These are phyloP conservation scores for Quercus alba DNA, from an alignment of 306 rosid species.

Conservation along the genomic window DNA sequence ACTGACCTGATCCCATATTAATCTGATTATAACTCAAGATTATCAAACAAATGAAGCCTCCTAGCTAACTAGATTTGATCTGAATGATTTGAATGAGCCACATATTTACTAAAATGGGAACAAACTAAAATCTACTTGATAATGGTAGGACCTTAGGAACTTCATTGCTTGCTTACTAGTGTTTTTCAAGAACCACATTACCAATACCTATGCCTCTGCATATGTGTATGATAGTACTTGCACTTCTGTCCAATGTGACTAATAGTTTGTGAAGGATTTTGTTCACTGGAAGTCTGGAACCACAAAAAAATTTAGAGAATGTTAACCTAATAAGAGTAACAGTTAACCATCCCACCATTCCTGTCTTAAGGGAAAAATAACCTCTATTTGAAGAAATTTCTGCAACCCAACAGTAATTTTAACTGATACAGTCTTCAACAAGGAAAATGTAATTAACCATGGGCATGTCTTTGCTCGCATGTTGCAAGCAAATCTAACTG, in stretches of 20 bases:
- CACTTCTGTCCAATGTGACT: not conserved
- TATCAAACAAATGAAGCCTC: not conserved
- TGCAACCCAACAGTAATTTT: not conserved
- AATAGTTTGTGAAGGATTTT: not conserved
- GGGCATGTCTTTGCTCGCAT: not conserved
- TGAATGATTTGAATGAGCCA: not conserved
- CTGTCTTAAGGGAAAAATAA: not conserved
- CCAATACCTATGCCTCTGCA: not conserved
- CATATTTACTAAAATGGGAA: not conserved
- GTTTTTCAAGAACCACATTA: not conserved
- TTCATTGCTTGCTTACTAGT: not conserved
- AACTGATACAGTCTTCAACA: not conserved
- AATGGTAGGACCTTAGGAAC: not conserved
- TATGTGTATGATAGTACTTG: not conserved
- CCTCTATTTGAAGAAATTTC: not conserved
- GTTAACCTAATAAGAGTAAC: no score
- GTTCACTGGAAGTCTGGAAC: not conserved
- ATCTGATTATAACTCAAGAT: not conserved
- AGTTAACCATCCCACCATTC: no score
- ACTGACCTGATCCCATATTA: not conserved
- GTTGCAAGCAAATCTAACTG: not conserved
- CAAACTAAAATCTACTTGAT: not conserved
- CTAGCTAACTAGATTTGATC: not conserved
- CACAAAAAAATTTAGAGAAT: not conserved
- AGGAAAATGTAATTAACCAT: not conserved